These are phyloP conservation scores for Exobasidium rhododendri DNA, from an alignment of 1,284 basidiomycete genomes.

Conservation along the genomic window DNA sequence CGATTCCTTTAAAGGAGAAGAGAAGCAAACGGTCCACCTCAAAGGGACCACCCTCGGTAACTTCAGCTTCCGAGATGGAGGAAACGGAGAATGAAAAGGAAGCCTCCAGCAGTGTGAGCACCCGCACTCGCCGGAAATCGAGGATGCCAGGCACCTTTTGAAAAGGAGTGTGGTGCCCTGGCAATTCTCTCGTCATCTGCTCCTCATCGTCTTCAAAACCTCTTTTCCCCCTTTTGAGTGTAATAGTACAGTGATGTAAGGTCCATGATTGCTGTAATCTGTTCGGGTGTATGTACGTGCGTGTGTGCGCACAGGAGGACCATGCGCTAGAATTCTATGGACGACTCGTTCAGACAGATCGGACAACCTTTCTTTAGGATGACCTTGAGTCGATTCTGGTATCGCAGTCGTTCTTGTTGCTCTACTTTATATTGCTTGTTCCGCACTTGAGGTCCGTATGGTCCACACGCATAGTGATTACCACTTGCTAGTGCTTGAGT, in stretches of 20 bases:
- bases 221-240: no score
- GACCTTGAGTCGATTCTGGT: slow-evolving; percentile 8
- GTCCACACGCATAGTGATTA: not conserved
- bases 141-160: not conserved
- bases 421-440: slow-evolving; percentile 5
- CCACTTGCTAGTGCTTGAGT: slow-evolving; percentile 7
- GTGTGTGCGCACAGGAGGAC: no score
- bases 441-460: slow-evolving; percentile 2
- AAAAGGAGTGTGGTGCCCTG: no score
- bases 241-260: no score
- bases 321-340: no score
- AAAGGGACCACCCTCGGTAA: not conserved
- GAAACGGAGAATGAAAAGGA: slow-evolving; percentile 11
- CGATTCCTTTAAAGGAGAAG: not conserved
- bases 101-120: not conserved
- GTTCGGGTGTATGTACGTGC: no score
- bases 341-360: not conserved
- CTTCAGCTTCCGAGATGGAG: not conserved
- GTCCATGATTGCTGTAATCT: no score
- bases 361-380: slow-evolving; percentile 13
- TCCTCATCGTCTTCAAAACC: no score
- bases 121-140: not conserved
- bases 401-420: not conserved
- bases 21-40: not conserved
- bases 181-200: no score